A percentile compares a stretch with the other conserved stretches of the same genome.
Conservation (phyloP, 1,284 basidiomycete genomes). For the Cryptococcus hybrid region DNA sequence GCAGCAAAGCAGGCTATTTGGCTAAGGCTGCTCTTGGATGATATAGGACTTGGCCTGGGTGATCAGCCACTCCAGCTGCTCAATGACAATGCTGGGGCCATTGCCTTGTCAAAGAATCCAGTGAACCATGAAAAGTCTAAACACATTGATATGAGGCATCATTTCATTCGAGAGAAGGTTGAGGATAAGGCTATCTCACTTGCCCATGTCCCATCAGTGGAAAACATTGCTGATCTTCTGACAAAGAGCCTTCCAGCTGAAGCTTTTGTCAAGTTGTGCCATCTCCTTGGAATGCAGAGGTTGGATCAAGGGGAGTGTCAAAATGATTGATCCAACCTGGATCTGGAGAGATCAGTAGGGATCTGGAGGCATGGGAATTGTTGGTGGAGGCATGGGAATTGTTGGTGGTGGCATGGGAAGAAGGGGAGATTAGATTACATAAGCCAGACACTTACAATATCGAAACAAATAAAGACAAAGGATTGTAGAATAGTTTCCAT, state of each 20-base stretch:
- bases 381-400: too few relatives aligned
- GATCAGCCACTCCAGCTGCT: background rate
- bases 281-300: background rate
- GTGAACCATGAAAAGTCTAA: constrained; percentile 46
- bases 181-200: constrained; percentile 3
- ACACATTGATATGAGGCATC: constrained; percentile 52
- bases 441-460: too few relatives aligned
- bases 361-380: too few relatives aligned
- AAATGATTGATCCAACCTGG: background rate
- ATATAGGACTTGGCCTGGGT: constrained; percentile 4
- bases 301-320: background rate
- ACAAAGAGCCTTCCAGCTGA: constrained; percentile 5
- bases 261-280: background rate
- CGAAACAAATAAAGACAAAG: too few relatives aligned
- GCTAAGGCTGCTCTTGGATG: constrained; percentile 6
- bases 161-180: constrained; percentile 49
- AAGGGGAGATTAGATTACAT: too few relatives aligned
- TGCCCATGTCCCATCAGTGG: constrained; percentile 5
- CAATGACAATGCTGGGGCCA: constrained; percentile 50
- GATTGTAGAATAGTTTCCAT: too few relatives aligned
- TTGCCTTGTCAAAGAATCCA: constrained; percentile 46
- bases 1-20: constrained; percentile 11
- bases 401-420: too few relatives aligned
- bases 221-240: constrained; percentile 11
- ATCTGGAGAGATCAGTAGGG: background rate